Conservation (phyloP, 1,284 basidiomycete genomes). For the Pholiota adiposa region DNA sequence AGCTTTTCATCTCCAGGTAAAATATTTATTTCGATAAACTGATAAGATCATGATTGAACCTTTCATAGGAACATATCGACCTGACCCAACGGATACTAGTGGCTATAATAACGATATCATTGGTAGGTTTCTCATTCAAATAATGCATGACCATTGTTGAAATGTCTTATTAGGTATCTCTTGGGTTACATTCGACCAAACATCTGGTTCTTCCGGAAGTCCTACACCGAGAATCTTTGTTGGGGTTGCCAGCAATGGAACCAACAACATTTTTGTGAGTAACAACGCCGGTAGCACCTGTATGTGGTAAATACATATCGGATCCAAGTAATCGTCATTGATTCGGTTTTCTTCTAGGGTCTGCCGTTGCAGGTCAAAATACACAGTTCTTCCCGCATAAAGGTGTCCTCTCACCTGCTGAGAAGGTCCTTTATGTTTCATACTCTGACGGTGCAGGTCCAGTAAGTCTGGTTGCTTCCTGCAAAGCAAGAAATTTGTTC, state of each 20-base stretch:
- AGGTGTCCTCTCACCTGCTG: constrained; percentile 60
- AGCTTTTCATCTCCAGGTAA: constrained; percentile 58
- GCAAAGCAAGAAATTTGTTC: not conserved
- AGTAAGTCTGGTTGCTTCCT: constrained; percentile 25
- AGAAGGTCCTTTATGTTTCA: constrained; percentile 61
- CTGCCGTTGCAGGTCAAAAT: constrained; percentile 59
- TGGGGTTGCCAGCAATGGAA: constrained; percentile 61
- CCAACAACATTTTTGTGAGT: constrained; percentile 58
- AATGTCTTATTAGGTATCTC: constrained; percentile 42
- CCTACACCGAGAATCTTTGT: constrained; percentile 70
- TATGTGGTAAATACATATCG: constrained; percentile 29
- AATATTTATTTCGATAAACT: not conserved
- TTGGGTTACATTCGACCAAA: constrained; percentile 70
- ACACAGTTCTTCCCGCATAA: constrained; percentile 66
- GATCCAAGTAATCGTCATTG: not conserved
- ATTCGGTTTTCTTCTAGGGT: constrained; percentile 42
- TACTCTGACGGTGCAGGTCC: constrained; percentile 50
- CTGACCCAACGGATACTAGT: constrained; percentile 56
- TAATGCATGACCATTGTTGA: not conserved
- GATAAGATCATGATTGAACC: not conserved
- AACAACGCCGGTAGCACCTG: constrained; percentile 61
- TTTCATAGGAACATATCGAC: constrained; percentile 50
- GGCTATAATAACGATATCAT: constrained; percentile 62
- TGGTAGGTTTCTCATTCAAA: constrained; percentile 30
- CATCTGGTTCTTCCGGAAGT: constrained; percentile 53